These are phyloP conservation scores for Calonectria honghensis DNA, from an alignment of 2,329 filamentous ascomycete species.

Conservation along the genomic window DNA sequence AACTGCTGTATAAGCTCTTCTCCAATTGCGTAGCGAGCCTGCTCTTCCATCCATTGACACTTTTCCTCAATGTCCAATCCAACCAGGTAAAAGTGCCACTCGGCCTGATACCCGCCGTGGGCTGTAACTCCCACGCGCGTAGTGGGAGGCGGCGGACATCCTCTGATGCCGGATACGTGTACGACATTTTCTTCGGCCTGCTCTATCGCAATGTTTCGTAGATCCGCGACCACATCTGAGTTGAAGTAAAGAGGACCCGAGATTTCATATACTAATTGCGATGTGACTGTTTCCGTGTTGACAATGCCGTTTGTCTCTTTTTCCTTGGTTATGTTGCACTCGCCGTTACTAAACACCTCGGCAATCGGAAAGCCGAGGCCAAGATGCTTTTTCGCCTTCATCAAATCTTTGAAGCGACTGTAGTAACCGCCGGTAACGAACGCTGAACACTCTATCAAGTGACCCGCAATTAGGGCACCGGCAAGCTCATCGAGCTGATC, in stretches of 20 bases:
- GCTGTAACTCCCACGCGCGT: slow-evolving; percentile 62
- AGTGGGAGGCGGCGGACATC: slow-evolving; percentile 48
- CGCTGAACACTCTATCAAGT: slow-evolving; percentile 41
- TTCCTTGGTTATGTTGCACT: slow-evolving; percentile 54
- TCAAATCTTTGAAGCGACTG: slow-evolving; percentile 38
- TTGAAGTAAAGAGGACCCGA: slow-evolving; percentile 60
- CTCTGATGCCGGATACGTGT: slow-evolving; percentile 50
- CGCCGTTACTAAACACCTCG: slow-evolving; percentile 67
- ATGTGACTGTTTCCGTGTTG: slow-evolving; percentile 52
- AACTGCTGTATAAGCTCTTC: slow-evolving; percentile 47
- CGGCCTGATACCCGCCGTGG: slow-evolving; percentile 63
- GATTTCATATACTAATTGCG: slow-evolving; percentile 62
- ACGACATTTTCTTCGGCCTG: slow-evolving; percentile 59
- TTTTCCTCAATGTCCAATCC: slow-evolving; percentile 64
- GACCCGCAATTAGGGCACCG: slow-evolving; percentile 37
- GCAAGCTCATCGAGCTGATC: slow-evolving; percentile 38
- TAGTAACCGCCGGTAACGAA: slow-evolving; percentile 43
- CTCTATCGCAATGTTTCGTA: slow-evolving; percentile 63
- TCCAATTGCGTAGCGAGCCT: slow-evolving; percentile 37
- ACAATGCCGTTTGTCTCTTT: slow-evolving; percentile 49
- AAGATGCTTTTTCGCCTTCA: slow-evolving; percentile 39
- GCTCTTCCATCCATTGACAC: slow-evolving; percentile 52
- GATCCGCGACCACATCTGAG: slow-evolving; percentile 40
- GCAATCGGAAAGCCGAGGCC: slow-evolving; percentile 70
- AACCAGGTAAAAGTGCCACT: slow-evolving; percentile 63